Base-by-base conservation (phyloP, 257 asterid genomes). In the Pogostemon cablin region DNA sequence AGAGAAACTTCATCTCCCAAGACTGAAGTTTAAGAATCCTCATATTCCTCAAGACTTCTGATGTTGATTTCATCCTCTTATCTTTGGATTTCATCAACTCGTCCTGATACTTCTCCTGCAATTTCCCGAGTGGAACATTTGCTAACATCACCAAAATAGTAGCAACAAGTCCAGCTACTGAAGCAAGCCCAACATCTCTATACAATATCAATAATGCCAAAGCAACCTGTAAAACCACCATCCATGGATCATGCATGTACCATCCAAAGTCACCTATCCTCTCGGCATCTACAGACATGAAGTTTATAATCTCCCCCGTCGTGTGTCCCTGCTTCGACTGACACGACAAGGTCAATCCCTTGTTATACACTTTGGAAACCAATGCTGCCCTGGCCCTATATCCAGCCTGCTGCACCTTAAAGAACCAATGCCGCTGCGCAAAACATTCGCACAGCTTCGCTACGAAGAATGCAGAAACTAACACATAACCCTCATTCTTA, bases 1-100 rank as follows among this genome's bases (percentile, higher is more conserved):
- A 78, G 9, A 93, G 83, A 58, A 90, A 89, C 82, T 90, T 87
- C 86, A 87, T 40, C 80, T 93, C 99, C 99, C 99, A 93, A 32
- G 96, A 92, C 75, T 93, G 99, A 54, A 93, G 95, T 77, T 91
- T 93, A 67, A 93, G 96, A 63, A 91, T 89, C 75, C 96, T 86
- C 97, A 93, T 93, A 82, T 89, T 93, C 79, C 93, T 82, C 84
- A 93, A 81, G 9, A 93, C 85, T 79, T 93, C 99, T 50, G 97
- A 91, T 1, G 96, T 91, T 3, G 93, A 80, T 65, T 91, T 93
- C 99, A 91, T 93, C 81, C 99, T 88, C 59, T 42, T 59, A 71
- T 93, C 99, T 70, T 93, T 93, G 0, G 95, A 81, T 75, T 86
- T 80, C 99, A 93, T 93, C 6, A 93, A 77, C 55, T 69, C 67